Percentiles rank a stretch among this genome's conserved stretches.
phyloP scores from a whole-genome alignment of 2,329 filamentous ascomycete genomes.

The Fusarium drepaniforme region DNA sequence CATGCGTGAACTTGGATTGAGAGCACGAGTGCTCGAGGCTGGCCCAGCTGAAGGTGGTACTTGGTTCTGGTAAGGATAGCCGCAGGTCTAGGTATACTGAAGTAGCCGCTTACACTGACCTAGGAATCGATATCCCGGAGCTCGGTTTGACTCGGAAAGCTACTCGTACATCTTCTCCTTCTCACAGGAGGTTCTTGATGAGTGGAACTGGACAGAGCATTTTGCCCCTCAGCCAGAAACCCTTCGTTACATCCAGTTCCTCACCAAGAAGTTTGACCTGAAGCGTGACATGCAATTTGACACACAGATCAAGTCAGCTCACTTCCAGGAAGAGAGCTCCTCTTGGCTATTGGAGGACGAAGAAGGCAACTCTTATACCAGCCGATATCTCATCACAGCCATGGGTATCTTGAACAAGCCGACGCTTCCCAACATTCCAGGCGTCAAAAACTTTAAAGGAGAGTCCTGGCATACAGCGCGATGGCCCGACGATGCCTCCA shows the following conservation, averaged over 20 bases:
- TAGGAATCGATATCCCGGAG: slow-evolving; percentile 43
- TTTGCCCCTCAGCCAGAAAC: slow-evolving; percentile 46
- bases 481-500: slow-evolving; percentile 15
- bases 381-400: slow-evolving; percentile 43
- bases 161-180: slow-evolving; percentile 59
- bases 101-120: neutral
- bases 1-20: slow-evolving; percentile 53
- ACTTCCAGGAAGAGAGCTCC: slow-evolving; percentile 46
- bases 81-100: neutral
- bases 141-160: slow-evolving; percentile 52
- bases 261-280: slow-evolving; percentile 38
- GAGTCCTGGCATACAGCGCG: slow-evolving; percentile 24
- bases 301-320: slow-evolving; percentile 49
- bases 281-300: slow-evolving; percentile 55
- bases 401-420: slow-evolving; percentile 48
- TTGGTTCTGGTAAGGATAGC: slow-evolving; percentile 54
- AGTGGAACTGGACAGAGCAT: slow-evolving; percentile 55
- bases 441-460: slow-evolving; percentile 33
- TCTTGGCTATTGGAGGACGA: slow-evolving; percentile 48
- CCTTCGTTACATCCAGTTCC: slow-evolving; percentile 14
- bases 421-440: slow-evolving; percentile 50
- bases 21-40: slow-evolving; percentile 54
- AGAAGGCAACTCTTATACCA: slow-evolving; percentile 36
- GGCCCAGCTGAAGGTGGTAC: slow-evolving; percentile 57
- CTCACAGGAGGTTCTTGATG: slow-evolving; percentile 48